A percentile compares a stretch with the other conserved stretches of the same genome.
These are phyloP conservation scores for Metschnikowia aberdeeniae DNA, from an alignment of 805 yeast species.

Conservation along the genomic window DNA sequence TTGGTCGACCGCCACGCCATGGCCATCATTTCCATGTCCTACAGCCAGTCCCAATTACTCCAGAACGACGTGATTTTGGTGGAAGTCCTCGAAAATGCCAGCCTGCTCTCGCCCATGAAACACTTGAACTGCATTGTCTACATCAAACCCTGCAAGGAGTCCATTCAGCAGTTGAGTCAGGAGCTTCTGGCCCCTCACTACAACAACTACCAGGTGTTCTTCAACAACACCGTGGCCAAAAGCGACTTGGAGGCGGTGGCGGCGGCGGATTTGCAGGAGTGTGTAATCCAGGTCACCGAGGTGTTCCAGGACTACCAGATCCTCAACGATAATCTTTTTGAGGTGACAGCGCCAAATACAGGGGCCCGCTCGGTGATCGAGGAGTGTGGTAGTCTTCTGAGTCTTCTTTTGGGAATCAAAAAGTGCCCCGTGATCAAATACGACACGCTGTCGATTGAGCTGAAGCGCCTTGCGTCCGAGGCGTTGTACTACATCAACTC, in stretches of 20 bases:
- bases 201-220: conserved; percentile 69
- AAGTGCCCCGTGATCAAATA: conserved; percentile 74
- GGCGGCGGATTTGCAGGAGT: conserved; percentile 84
- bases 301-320: conserved; percentile 80
- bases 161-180: conserved; percentile 53
- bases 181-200: conserved; percentile 81
- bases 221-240: conserved; percentile 73
- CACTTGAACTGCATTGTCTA: conserved; percentile 81
- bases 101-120: conserved; percentile 54
- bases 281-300: conserved; percentile 72
- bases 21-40: conserved; percentile 77
- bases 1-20: conserved; percentile 79
- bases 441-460: conserved; percentile 67
- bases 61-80: conserved; percentile 81
- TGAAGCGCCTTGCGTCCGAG: conserved; percentile 64
- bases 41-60: conserved; percentile 81
- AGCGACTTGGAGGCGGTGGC: conserved; percentile 81
- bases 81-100: conserved; percentile 55
- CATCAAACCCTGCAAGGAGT: conserved; percentile 64
- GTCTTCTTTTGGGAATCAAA: conserved; percentile 67
- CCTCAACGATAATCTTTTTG: conserved; percentile 64
- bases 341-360: conserved; percentile 29
- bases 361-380: conserved; percentile 28
- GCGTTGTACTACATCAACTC: conserved; percentile 53
- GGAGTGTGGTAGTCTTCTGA: conserved; percentile 40